Evolutionary conservation across 1,139 yeast genomes (phyloP).

Genomic region (Magnusiomyces fungicola): DNA sequence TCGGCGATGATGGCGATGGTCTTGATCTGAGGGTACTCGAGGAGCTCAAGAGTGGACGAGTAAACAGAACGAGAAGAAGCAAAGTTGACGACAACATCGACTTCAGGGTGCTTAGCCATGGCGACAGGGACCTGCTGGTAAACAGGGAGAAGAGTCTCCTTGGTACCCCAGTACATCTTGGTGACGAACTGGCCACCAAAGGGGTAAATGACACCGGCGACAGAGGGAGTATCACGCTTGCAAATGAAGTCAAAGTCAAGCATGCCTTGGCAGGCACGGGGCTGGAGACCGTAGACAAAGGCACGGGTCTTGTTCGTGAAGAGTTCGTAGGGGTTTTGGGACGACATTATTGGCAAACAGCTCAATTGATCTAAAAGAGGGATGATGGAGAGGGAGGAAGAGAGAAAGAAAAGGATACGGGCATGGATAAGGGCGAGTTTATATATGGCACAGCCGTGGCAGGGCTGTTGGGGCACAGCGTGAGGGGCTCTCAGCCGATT

Average conservation of each 20-base stretch:
- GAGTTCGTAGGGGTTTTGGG: conserved; percentile 31
- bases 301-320: conserved; percentile 39
- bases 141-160: conserved; percentile 41
- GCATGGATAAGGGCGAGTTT: no score
- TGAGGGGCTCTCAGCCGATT: no score
- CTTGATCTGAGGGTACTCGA: conserved; percentile 41
- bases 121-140: conserved; percentile 40
- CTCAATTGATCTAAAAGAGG: neutral
- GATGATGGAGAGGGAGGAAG: neutral
- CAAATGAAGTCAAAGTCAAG: conserved; percentile 43
- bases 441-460: no score
- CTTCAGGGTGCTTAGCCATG: conserved; percentile 40
- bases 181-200: conserved; percentile 42
- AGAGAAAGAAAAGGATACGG: no score
- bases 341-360: conserved; percentile 8
- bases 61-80: conserved; percentile 43
- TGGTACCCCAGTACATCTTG: conserved; percentile 46
- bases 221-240: conserved; percentile 41
- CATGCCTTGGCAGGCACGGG: conserved; percentile 44
- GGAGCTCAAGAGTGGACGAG: conserved; percentile 42
- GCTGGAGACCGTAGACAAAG: conserved; percentile 39
- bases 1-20: conserved; percentile 44
- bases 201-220: conserved; percentile 43
- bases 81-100: conserved; percentile 42
- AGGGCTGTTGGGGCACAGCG: no score